These are phyloP conservation scores for Sphenostylis stenocarpa DNA, from an alignment of 306 rosid species.

Conservation along the genomic window DNA sequence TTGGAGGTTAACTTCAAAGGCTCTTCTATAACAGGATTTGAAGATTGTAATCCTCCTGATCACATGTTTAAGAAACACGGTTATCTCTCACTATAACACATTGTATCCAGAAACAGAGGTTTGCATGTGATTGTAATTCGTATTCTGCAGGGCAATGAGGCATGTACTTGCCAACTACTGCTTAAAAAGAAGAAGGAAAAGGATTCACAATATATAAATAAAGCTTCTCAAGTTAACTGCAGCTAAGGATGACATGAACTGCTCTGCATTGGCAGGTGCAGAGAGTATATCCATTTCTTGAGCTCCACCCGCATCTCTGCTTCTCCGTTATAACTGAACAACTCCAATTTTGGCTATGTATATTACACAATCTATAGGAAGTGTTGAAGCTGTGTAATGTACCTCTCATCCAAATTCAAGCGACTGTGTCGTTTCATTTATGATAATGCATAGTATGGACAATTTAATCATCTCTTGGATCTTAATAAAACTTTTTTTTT, in stretches of 20 bases:
- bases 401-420: neutral
- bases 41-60: neutral
- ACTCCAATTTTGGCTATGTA: neutral
- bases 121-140: neutral
- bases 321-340: neutral
- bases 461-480: neutral
- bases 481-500: neutral
- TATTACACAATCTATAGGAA: too few species aligned
- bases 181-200: neutral
- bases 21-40: too few species aligned
- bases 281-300: neutral
- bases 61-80: neutral
- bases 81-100: neutral
- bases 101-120: neutral
- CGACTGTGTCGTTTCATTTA: neutral
- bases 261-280: neutral
- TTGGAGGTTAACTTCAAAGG: neutral
- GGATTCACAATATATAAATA: neutral
- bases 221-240: neutral
- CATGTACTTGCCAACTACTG: neutral
- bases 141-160: constrained; percentile 7
- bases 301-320: neutral
- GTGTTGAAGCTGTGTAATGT: neutral
- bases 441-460: neutral
- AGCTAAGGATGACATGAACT: neutral